Evolutionary conservation across 2,329 filamentous ascomycete species (phyloP).

Genomic region (Neocucurbitaria cava): DNA sequence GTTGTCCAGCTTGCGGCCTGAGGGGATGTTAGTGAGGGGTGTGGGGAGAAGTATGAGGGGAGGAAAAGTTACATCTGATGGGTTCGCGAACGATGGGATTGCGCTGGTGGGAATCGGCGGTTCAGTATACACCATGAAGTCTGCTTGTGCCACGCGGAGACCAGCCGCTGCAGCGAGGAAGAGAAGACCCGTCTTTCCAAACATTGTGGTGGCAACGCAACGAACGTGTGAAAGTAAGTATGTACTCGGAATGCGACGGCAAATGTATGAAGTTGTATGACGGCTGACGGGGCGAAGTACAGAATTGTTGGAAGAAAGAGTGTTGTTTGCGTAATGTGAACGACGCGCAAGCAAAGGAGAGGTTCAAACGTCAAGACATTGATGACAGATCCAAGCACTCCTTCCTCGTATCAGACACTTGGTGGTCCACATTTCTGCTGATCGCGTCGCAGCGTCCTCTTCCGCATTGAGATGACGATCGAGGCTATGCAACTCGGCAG

Average conservation of each 20-base stretch:
- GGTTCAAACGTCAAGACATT: not conserved
- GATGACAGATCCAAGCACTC: not conserved
- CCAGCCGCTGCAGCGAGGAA: conserved; percentile 22
- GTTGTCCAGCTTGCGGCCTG: conserved; percentile 38
- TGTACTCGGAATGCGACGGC: not conserved
- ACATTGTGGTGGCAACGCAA: conserved; percentile 15
- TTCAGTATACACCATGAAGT: conserved; percentile 43
- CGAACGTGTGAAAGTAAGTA: not conserved
- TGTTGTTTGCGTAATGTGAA: not conserved
- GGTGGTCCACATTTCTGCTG: not conserved
- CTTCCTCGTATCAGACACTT: not conserved
- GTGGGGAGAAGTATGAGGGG: not conserved
- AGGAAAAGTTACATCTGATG: conserved; percentile 21
- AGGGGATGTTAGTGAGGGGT: conserved; percentile 2
- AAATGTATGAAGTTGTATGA: not conserved
- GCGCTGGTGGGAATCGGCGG: conserved; percentile 37
- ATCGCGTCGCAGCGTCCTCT: not conserved
- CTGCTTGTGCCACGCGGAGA: conserved; percentile 25
- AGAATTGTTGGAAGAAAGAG: not conserved
- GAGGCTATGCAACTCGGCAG: not conserved
- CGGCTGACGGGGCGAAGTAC: not conserved
- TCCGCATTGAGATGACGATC: not conserved
- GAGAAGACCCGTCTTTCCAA: conserved; percentile 17
- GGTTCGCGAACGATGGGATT: conserved; percentile 33
- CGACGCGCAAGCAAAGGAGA: not conserved